Evolutionary conservation across 495 filamentous ascomycete species (phyloP).

Genomic region (Aspergillus ostianus): DNA sequence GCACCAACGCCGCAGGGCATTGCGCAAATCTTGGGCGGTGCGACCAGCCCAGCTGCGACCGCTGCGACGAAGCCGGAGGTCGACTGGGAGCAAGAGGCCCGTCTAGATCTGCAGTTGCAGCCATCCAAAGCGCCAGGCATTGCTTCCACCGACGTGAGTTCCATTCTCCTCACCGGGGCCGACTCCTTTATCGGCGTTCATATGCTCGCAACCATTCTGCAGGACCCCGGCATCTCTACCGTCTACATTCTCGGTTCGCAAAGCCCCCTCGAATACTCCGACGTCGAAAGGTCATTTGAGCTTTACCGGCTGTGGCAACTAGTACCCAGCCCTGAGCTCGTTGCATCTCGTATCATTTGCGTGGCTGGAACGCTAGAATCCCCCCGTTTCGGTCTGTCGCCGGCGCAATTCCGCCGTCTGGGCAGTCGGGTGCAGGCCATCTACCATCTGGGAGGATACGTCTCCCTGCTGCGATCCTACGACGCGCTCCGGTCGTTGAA

Average conservation of each 20-base stretch:
- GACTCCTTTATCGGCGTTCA: conserved; percentile 22
- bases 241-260: conserved; percentile 1
- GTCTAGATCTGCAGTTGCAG: not conserved
- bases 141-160: not conserved
- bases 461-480: conserved; percentile 25
- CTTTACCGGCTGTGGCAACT: not conserved
- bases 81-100: not conserved
- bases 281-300: not conserved
- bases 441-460: conserved; percentile 22
- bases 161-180: conserved; percentile 13
- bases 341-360: not conserved
- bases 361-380: not conserved
- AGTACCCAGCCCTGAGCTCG: not conserved
- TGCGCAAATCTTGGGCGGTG: not conserved
- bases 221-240: not conserved
- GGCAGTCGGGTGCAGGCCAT: conserved; percentile 20
- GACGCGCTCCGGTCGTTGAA: conserved; percentile 17
- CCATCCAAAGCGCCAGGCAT: not conserved
- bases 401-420: conserved; percentile 12
- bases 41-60: not conserved
- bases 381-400: not conserved
- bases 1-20: not conserved
- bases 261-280: not conserved
- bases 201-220: conserved; percentile 11
- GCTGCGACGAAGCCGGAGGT: not conserved